Conservation (phyloP, 2,329 filamentous ascomycete genomes). For the Phyllosticta ampelicida region DNA sequence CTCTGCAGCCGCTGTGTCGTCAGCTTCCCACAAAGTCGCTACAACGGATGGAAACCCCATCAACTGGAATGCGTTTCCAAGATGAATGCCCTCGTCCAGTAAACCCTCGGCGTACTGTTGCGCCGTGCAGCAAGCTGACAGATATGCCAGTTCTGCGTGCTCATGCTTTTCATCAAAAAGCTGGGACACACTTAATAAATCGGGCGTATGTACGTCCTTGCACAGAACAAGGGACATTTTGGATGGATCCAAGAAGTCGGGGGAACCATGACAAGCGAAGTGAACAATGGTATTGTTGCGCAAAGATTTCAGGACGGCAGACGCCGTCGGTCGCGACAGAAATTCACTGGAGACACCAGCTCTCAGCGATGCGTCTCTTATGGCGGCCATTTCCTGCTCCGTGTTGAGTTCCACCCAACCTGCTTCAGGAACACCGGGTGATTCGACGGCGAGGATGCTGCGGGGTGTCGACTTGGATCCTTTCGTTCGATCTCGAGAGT, state of each 20-base stretch:
- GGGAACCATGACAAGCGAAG: constrained; percentile 16
- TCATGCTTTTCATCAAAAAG: background rate
- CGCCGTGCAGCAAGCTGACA: constrained; percentile 30
- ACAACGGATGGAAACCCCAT: constrained; percentile 27
- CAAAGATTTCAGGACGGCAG: background rate
- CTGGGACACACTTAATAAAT: constrained; percentile 6
- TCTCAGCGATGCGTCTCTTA: background rate
- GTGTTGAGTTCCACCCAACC: background rate
- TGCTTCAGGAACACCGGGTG: background rate
- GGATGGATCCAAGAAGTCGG: constrained; percentile 13
- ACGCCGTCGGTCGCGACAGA: background rate
- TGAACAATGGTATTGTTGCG: constrained; percentile 12
- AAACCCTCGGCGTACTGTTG: constrained; percentile 16
- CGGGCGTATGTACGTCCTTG: background rate
- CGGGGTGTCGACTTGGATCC: background rate
- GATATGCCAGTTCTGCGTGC: constrained; percentile 22
- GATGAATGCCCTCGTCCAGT: constrained; percentile 25
- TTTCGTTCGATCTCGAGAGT: constrained; percentile 2
- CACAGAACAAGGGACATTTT: constrained; percentile 5
- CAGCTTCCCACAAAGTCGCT: constrained; percentile 22
- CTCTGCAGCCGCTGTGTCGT: constrained; percentile 17
- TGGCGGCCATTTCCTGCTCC: background rate
- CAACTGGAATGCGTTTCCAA: constrained; percentile 27
- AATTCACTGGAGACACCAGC: background rate
- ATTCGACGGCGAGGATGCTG: background rate